Evolutionary conservation across 352 stramenopile species (phyloP).

Genomic region (Globisporangium perplexum): DNA sequence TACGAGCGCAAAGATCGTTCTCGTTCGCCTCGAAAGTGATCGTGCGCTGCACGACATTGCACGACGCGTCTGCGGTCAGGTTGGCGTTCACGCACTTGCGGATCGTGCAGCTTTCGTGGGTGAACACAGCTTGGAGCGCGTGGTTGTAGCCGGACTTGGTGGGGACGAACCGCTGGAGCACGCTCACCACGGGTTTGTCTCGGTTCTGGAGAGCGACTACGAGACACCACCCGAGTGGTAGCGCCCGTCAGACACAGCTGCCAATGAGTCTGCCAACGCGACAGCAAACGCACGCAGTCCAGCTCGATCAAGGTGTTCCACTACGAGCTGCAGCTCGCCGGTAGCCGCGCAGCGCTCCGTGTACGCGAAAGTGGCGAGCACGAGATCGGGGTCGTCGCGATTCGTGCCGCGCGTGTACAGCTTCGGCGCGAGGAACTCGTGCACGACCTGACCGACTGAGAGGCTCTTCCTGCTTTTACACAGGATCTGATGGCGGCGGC

Average conservation of each 20-base stretch:
- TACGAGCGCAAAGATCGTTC: slow-evolving; percentile 38
- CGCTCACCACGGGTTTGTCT: slow-evolving; percentile 45
- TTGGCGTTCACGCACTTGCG: slow-evolving; percentile 65
- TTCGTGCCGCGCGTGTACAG: slow-evolving; percentile 8
- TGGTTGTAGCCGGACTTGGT: slow-evolving; percentile 73
- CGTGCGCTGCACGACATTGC: slow-evolving; percentile 33
- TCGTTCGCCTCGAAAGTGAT: slow-evolving; percentile 59
- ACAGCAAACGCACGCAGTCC: slow-evolving; percentile 25
- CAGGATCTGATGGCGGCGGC: slow-evolving; percentile 32
- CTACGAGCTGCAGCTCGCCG: slow-evolving; percentile 36
- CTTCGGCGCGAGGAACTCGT: slow-evolving; percentile 36
- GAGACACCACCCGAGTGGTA: neutral
- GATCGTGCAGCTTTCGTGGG: slow-evolving; percentile 42
- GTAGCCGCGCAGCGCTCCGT: slow-evolving; percentile 31
- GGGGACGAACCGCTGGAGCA: slow-evolving; percentile 63
- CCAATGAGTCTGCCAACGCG: neutral
- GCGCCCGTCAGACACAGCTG: slow-evolving; percentile 9
- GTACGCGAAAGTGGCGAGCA: slow-evolving; percentile 54
- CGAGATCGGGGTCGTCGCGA: slow-evolving; percentile 21
- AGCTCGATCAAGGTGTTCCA: slow-evolving; percentile 48
- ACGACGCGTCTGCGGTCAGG: slow-evolving; percentile 29
- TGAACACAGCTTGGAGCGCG: slow-evolving; percentile 56
- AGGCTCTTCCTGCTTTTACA: slow-evolving; percentile 61
- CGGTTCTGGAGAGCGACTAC: slow-evolving; percentile 24
- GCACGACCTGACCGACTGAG: slow-evolving; percentile 34